Evolutionary conservation across 768 basidiomycete species (phyloP), one percentile per base, ranked within the genome.

Genomic region (Austroboletus festivus): DNA sequence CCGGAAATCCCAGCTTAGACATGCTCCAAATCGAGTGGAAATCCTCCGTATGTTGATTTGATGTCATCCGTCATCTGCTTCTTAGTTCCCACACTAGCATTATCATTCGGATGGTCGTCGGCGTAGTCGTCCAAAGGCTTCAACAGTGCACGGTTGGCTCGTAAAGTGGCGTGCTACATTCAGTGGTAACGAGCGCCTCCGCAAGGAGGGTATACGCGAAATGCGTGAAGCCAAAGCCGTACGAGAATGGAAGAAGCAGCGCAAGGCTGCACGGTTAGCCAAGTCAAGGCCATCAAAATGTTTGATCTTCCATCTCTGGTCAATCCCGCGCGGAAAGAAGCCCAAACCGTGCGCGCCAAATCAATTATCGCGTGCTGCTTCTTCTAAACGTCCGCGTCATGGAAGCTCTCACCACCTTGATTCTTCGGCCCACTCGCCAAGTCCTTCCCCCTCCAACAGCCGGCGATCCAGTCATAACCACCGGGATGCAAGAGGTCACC

Each of bases 91-190:
- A 39, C 49, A 21, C 38, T 39, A 67, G 66, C 61, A 52, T 28
- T 69, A 69, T 54, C 68, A 67, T 49, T 68, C 66, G 23, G 33
- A 70, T 39, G 73, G 74, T 26, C 59, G 69, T 43, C 69, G 71
- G 34, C 73, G 68, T 38, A 80, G 77, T 41, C 74, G 72, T 26
- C 76, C 77, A 35, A 82, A 78, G 46, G 60, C 72, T n/a, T 76
- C 74, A 6, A 75, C 77, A 11, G 74, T 86, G 64, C 86, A 89
- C 55, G 86, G 86, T 26, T 89, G 86, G 85, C 71, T 88, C 50
- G 80, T 82, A n/a, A 89, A 88, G 67, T 78, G 82, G 78, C 76
- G 86, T 51, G 86, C 85, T 21, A 87, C 86, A 12, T 71, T 88
- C 26, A 60, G 75, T 26, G 85, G 83, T 30, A 73, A 85, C 59